Base-by-base conservation (phyloP, 129 eudicot species). In the Cynara cardunculus region DNA sequence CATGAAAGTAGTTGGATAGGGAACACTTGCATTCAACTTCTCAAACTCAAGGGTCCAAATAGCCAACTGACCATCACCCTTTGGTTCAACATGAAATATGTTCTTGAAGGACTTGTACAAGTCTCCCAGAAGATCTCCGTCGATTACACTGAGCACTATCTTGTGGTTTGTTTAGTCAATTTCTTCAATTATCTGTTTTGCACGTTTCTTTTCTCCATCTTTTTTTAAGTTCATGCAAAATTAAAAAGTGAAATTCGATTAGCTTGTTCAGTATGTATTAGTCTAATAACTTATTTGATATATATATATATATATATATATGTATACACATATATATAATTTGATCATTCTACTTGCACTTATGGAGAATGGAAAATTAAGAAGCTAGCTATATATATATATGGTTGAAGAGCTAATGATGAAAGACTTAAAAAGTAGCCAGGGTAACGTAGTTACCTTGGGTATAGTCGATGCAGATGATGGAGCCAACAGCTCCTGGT, bases 41-140 rank as follows among this genome's bases (percentile, higher is more conserved):
- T 87, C 90, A 69, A 84, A 89, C 73, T 87, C 89, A 1, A 87
- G 34, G 4, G 89, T 86, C 90, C 90, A 88, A 16, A 85, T 85
- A 12, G 86, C 94, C 25, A 85, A 34, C 75, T 86, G 76, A n/a
- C 75, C 84, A 34, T 82, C 86, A 24, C 87, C 85, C n/a, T 46
- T 26, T 1, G 89, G 84, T 8, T 89, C 91, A n/a, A 89, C 91
- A 77, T 86, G 89, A 53, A 87, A 75, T 18, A 61, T 86, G 41
- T 77, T 3, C 5, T 9, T 73, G 71, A 91, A 81, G 70, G 18
- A 31, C 65, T 85, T 90, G 85, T 84, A 90, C 7, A 62, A n/a
- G 74, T 85, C 85, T 16, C 70, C 77, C 81, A 85, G 12, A 11
- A 89, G 62, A 56, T 84, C 86, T 79, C 91, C 93, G 84, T 80